Evolutionary conservation across 768 basidiomycete species (phyloP).

Genomic region (Pleurotus giganteus): DNA sequence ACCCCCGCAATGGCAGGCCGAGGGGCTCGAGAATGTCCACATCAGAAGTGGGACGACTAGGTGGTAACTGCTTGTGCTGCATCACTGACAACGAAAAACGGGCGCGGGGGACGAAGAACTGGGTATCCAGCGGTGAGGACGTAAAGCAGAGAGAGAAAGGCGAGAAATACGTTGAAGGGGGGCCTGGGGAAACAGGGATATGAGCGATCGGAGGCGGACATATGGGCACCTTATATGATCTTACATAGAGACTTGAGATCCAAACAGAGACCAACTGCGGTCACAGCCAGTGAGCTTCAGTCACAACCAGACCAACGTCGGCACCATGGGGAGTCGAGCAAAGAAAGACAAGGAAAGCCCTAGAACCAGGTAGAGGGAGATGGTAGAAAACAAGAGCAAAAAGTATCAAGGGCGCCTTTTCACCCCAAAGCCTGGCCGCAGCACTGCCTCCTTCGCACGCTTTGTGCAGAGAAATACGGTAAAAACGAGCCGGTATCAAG

Average conservation of each 20-base stretch:
- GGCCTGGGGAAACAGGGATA: neutral
- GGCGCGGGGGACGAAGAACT: neutral
- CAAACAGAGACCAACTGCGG: conserved; percentile 2
- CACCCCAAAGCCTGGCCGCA: conserved; percentile 21
- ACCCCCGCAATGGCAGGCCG: conserved; percentile 18
- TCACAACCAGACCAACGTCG: conserved; percentile 12
- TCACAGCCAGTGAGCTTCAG: conserved; percentile 12
- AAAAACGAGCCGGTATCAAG: conserved; percentile 2
- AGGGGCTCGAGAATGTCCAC: conserved; percentile 18
- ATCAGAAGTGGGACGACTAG: neutral
- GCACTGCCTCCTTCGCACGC: conserved; percentile 29
- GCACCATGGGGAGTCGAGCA: conserved; percentile 9
- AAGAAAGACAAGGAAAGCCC: conserved; percentile 2
- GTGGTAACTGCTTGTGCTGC: neutral
- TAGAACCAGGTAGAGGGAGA: conserved; percentile 20
- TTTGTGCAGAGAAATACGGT: conserved; percentile 7
- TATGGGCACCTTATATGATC: conserved; percentile 9
- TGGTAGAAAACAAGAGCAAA: conserved; percentile 21
- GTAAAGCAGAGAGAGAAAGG: neutral
- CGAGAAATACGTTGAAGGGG: neutral
- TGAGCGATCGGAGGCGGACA: conserved; percentile 6
- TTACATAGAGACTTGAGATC: neutral
- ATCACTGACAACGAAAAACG: neutral
- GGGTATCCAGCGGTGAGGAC: neutral
- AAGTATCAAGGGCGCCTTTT: conserved; percentile 27